Base-by-base conservation (phyloP, 2,329 filamentous ascomycete genomes). In the Rachicladosporium sp. region DNA sequence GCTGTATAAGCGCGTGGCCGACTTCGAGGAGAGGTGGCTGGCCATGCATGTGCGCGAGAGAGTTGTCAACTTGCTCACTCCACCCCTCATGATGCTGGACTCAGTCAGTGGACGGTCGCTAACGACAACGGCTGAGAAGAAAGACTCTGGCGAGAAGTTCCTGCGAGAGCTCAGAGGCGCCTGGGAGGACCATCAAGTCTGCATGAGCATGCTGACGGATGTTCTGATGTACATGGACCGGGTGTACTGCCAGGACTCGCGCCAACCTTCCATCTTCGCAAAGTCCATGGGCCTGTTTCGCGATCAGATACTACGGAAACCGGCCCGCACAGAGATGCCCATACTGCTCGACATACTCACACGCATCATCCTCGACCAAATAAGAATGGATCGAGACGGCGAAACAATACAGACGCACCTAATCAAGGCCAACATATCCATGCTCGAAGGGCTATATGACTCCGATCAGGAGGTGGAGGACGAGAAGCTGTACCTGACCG, bases 151-250 rank as follows among this genome's bases (percentile, higher is more conserved):
- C 35, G 87, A 94, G 61, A 79, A 73, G 54, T 93, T 96, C 48
- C 63, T 98, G 43, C 76, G 75, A 40, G 80, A 77, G 0, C 61
- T 96, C 10, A 81, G 81, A 50, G 71, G 78, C 42, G 77, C 80
- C 2, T 98, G 88, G 86, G 77, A 87, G 44, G 82, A 93, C 46
- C 88, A 98, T 56, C 84, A 88, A 56, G 75, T 83, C 41, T 88
- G 83, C 33, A 94, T 94, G 84, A 87, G 86, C 56, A 96, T 96
- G 89, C 80, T 86, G 37, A 87, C 88, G 3, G 91, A 96, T 59
- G 86, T 96, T 27, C 70, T 96, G 37, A 95, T 96, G 87, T 39
- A 93, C 56, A 85, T 98, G 70, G 89, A 98, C 57, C 81, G 87
- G 37, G 80, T 88, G 21, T 87, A 83, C 53, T 81, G 78, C 37